Evolutionary conservation across 2,329 filamentous ascomycete genomes (phyloP).

Genomic region (Fusarium sp.): DNA sequence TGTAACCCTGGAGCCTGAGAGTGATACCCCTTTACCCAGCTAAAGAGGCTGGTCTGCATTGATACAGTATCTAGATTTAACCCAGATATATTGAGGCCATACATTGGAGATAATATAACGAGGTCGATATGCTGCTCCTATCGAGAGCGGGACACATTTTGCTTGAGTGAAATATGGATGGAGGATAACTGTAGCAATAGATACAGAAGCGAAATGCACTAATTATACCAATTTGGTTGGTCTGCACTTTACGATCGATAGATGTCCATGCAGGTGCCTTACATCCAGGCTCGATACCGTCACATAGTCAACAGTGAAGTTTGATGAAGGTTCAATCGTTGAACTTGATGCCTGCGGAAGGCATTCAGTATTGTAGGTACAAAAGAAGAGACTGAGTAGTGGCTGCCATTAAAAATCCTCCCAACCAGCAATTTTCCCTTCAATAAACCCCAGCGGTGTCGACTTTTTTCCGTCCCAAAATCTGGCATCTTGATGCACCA

Average conservation of each 20-base stretch:
- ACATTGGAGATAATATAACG: not conserved
- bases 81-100: slow-evolving; percentile 2
- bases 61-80: not conserved
- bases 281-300: not conserved
- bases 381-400: not conserved
- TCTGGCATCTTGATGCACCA: not conserved
- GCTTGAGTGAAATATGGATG: not conserved
- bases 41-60: not conserved
- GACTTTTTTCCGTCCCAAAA: not conserved
- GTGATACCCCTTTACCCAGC: slow-evolving; percentile 11
- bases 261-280: not conserved
- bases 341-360: not conserved
- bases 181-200: not conserved
- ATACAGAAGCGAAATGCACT: not conserved
- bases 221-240: not conserved
- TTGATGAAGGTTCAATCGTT: not conserved
- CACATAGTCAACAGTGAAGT: not conserved
- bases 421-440: not conserved
- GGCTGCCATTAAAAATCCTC: not conserved
- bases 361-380: not conserved
- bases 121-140: not conserved
- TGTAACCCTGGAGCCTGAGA: slow-evolving; percentile 8
- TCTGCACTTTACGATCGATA: not conserved
- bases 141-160: not conserved
- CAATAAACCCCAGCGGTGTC: rapidly evolving